Evolutionary conservation across 768 basidiomycete species (phyloP), one percentile per base, ranked within the genome.

Genomic region (Postia placenta): DNA sequence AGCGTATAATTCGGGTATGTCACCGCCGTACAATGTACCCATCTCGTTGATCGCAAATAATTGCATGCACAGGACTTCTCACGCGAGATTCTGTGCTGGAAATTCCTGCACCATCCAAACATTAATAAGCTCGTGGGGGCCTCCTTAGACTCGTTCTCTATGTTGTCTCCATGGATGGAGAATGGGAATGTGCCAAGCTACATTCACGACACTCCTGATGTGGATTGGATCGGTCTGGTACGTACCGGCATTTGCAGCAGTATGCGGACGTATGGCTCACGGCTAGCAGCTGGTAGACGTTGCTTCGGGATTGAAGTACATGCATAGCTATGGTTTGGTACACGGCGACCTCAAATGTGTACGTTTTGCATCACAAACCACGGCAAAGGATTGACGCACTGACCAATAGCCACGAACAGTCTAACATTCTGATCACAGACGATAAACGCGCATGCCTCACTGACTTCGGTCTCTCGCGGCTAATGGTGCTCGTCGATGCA

Each of bases 111-210:
- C 5, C 49, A 45, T 25, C 24, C 23, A 17, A 50, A 50, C 15
- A 27, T 50, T 14, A 27, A 33, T 12, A 42, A 25, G 2, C 45
- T 50, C 26, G 17, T 50, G 3, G 42, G 49, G 15, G 42, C 45
- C 24, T 25, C 49, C 7, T 22, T 49, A 14, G 50, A 45, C 14
- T 42, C 39, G 11, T 45, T 50, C 12, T 43, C 24, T 5, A 27
- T 53, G 30, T 42, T 53, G 14, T 53, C 48, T 1, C 24, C 14
- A 19, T 53, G 52, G 52, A 53, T 53, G 52, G 28, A 23, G 9
- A 22, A 53, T 33, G 52, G 52, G 7, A 53, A 42, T 14, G 22
- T 53, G 20, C 7, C 28, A 4, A 37, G 23, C 11, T 53, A 50
- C 38, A 6, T 53, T 22, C 11, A 27, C 3, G 28, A 17, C 11